phyloP scores from a whole-genome alignment of 2,329 filamentous ascomycete genomes.

The Colletotrichum viniferum region DNA sequence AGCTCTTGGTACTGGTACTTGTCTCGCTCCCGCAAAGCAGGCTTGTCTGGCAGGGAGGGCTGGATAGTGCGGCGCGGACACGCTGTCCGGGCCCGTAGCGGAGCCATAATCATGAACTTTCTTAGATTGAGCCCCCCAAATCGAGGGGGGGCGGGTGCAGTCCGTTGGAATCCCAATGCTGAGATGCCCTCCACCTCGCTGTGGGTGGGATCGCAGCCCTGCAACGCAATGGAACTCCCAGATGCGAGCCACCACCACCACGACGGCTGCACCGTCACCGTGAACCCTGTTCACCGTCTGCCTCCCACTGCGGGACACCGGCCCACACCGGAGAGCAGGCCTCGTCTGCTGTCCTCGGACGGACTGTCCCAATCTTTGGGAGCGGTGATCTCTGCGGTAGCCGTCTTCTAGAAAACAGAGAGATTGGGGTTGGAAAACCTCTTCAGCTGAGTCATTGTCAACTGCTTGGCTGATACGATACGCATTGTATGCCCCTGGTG shows the following conservation, averaged over 20 bases:
- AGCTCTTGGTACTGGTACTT: background rate
- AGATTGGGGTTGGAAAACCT: background rate
- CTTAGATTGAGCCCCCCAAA: constrained; percentile 11
- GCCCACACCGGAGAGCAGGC: background rate
- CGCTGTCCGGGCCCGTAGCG: constrained; percentile 6
- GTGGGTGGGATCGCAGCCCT: background rate
- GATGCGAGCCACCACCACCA: background rate
- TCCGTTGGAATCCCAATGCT: background rate
- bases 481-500: background rate
- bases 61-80: constrained; percentile 7
- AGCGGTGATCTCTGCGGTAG: background rate
- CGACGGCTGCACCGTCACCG: background rate
- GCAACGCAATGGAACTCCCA: background rate
- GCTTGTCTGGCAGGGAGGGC: background rate
- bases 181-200: background rate
- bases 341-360: background rate
- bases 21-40: background rate
- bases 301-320: background rate
- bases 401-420: background rate
- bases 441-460: background rate
- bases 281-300: background rate
- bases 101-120: constrained; percentile 11
- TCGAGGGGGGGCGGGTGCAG: constrained; percentile 3
- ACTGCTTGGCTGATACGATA: background rate
- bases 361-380: background rate